Evolutionary conservation across 2,329 filamentous ascomycete species (phyloP).

Genomic region (Dendrostoma leiphaemia): DNA sequence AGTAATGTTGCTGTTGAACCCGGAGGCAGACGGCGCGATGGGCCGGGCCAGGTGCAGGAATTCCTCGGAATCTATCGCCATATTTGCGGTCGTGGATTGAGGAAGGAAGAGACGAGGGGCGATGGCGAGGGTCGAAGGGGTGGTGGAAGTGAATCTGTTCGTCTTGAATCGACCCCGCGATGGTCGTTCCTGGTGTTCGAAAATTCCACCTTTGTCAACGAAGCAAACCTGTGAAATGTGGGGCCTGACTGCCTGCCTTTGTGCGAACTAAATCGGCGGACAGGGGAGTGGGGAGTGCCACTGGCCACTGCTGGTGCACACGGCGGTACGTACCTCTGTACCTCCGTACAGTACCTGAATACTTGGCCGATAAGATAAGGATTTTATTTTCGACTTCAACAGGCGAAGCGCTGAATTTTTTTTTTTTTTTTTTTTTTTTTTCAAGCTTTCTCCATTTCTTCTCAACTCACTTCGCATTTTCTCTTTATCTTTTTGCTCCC

Average conservation of each 20-base stretch:
- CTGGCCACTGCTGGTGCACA: not conserved
- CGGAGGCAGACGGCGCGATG: conserved; percentile 76
- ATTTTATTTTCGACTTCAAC: conserved; percentile 13
- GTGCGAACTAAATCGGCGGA: conserved; percentile 10
- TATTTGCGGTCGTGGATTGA: conserved; percentile 49
- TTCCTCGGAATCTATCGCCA: conserved; percentile 76
- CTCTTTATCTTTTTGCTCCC: not conserved
- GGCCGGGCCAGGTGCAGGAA: conserved; percentile 95
- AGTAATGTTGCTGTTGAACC: conserved; percentile 80
- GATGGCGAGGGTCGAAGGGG: conserved; percentile 27
- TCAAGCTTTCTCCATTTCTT: too few species aligned
- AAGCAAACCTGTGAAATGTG: conserved; percentile 13
- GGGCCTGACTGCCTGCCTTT: conserved; percentile 12
- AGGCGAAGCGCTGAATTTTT: not conserved
- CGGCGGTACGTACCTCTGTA: not conserved
- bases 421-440: not conserved
- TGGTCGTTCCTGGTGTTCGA: conserved; percentile 24
- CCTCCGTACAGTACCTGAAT: not conserved
- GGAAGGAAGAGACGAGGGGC: not conserved
- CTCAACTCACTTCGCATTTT: not conserved
- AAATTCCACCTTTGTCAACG: conserved; percentile 24
- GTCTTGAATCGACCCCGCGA: conserved; percentile 14
- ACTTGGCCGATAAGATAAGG: conserved; percentile 14
- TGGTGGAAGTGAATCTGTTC: conserved; percentile 18
- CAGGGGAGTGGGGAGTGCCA: not conserved